phyloP scores from a whole-genome alignment of 176 grass and related monocot genomes.

The Zea luxurians region DNA sequence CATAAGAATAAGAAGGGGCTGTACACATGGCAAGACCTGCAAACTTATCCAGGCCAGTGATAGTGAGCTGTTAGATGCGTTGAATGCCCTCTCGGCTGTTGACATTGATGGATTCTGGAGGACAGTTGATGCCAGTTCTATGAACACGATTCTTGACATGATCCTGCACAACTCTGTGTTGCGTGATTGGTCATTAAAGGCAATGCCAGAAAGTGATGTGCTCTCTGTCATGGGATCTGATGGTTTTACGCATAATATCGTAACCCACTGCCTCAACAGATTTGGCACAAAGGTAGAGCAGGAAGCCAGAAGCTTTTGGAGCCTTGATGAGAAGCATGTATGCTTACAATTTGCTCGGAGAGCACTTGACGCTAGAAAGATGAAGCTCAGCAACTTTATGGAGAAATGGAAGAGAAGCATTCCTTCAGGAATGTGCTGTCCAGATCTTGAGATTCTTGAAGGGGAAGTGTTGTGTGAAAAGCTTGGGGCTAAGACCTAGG shows the following conservation, averaged over 20 bases:
- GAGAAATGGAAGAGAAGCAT: conserved; percentile 73
- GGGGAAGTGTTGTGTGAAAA: conserved; percentile 83
- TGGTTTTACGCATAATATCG: conserved; percentile 60
- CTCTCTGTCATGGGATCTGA: conserved; percentile 70
- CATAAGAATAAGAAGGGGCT: conserved; percentile 44
- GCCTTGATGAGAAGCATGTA: conserved; percentile 61
- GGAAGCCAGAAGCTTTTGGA: conserved; percentile 45
- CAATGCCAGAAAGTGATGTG: conserved; percentile 61
- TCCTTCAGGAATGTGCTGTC: conserved; percentile 70
- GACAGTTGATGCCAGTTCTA: conserved; percentile 52
- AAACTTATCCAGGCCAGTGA: conserved; percentile 86
- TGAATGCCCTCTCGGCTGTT: conserved; percentile 62
- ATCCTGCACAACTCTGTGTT: conserved; percentile 76
- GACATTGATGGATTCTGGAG: conserved; percentile 91
- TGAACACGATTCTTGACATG: conserved; percentile 74
- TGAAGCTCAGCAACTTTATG: conserved; percentile 76
- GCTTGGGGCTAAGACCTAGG: conserved; percentile 76
- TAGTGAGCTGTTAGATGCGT: conserved; percentile 61
- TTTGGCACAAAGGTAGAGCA: conserved; percentile 63
- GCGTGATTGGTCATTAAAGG: conserved; percentile 75
- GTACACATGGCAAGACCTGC: conserved; percentile 72
- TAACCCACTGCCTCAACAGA: conserved; percentile 60
- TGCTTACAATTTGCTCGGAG: conserved; percentile 71
- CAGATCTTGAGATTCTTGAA: conserved; percentile 80
- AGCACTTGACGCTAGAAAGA: conserved; percentile 53